Conservation (phyloP, 306 rosid species). For the Neltuma alba region DNA sequence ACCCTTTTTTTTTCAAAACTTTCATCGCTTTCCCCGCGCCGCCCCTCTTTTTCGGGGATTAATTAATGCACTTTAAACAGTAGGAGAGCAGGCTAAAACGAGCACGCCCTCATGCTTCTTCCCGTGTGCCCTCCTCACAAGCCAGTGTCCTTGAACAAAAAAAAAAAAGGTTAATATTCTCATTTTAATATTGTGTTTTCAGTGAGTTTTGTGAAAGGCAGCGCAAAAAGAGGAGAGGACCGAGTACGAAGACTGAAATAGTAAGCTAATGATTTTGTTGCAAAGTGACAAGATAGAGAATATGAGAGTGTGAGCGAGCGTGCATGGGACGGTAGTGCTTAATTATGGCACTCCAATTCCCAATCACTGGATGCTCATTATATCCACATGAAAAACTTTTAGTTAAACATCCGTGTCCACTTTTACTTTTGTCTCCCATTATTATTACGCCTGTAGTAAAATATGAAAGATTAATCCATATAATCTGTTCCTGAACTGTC, state of each 20-base stretch:
- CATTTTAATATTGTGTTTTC: background rate
- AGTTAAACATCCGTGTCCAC: background rate
- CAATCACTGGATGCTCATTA: background rate
- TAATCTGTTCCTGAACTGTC: background rate
- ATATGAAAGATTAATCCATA: background rate
- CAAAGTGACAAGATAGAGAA: background rate
- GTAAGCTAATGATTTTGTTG: background rate
- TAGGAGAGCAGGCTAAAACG: background rate
- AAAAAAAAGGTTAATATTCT: too few relatives aligned
- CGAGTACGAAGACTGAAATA: background rate
- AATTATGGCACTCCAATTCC: background rate
- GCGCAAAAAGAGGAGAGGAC: background rate
- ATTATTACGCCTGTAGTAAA: background rate
- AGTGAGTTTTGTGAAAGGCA: background rate
- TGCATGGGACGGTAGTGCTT: background rate
- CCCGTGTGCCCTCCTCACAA: background rate
- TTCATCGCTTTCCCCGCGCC: background rate
- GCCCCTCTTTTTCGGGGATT: background rate
- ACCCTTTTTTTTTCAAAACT: background rate
- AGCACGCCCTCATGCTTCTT: background rate
- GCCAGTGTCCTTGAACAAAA: too few relatives aligned
- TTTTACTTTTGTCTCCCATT: background rate
- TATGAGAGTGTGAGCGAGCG: too few relatives aligned
- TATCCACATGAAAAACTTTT: background rate
- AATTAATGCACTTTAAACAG: background rate